Percentiles rank a stretch among this genome's conserved stretches.
Conservation (phyloP, 192 early-diverging fungal genomes). For the Podila epigama region DNA sequence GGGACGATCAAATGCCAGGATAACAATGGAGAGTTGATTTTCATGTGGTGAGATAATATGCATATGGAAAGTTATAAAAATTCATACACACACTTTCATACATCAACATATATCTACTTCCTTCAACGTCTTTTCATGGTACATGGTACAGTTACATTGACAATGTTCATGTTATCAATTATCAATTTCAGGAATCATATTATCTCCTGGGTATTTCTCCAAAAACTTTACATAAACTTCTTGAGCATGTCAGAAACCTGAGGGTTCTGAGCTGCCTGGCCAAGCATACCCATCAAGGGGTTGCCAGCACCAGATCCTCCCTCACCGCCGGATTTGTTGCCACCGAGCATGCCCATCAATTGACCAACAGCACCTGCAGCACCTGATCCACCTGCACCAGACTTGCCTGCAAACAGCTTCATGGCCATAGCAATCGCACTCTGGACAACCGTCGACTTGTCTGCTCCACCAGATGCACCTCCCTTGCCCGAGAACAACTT, state of each 20-base stretch:
- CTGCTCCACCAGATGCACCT: slow-evolving; percentile 5
- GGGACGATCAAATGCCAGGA: too few relatives aligned
- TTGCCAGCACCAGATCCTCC: not conserved
- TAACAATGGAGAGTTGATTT: too few relatives aligned
- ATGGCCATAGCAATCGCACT: slow-evolving; percentile 33
- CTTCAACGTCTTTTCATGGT: too few relatives aligned
- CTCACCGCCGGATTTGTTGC: not conserved
- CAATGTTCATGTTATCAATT: too few relatives aligned
- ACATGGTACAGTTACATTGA: too few relatives aligned
- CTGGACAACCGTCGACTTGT: slow-evolving; percentile 26
- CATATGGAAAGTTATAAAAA: too few relatives aligned
- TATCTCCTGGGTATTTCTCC: too few relatives aligned
- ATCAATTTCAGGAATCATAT: too few relatives aligned
- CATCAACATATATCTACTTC: too few relatives aligned
- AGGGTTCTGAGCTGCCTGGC: slow-evolving; percentile 16
- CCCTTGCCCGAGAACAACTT: slow-evolving; percentile 33
- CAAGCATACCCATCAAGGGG: slow-evolving; percentile 8
- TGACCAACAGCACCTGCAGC: slow-evolving; percentile 3
- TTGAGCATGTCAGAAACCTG: slow-evolving; percentile 6
- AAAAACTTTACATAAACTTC: slow-evolving; percentile 10
- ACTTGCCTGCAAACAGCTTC: slow-evolving; percentile 37
- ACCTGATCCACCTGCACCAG: slow-evolving; percentile 3
- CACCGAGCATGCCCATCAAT: slow-evolving; percentile 9
- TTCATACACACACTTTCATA: too few relatives aligned
- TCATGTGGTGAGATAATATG: too few relatives aligned